These are phyloP conservation scores for Lanmaoa rubissima DNA, from an alignment of 768 basidiomycete species.

Conservation along the genomic window DNA sequence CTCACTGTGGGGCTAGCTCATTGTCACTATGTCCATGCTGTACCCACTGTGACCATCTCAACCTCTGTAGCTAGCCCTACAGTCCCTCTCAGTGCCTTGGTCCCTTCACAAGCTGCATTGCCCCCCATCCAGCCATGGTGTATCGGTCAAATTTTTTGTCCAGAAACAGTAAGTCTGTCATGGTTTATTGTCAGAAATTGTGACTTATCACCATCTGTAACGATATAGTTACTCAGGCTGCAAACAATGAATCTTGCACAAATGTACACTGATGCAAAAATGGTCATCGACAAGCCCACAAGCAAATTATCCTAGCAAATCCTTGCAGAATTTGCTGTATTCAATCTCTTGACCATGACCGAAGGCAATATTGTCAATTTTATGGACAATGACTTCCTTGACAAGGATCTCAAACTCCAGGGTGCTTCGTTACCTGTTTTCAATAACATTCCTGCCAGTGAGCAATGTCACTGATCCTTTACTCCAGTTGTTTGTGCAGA, in stretches of 20 bases:
- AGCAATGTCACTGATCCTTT: too few species aligned
- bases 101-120: too few species aligned
- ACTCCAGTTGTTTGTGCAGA: too few species aligned
- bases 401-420: conserved; percentile 83
- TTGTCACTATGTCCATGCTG: conserved; percentile 18
- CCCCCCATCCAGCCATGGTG: too few species aligned
- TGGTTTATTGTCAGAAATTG: too few species aligned
- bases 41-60: too few species aligned
- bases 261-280: conserved; percentile 79
- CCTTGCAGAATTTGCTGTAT: conserved; percentile 59
- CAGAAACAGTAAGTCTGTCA: too few species aligned
- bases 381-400: conserved; percentile 70
- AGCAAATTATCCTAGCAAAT: conserved; percentile 61
- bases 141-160: too few species aligned
- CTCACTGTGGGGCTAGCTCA: conserved; percentile 15
- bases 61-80: too few species aligned
- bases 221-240: conserved; percentile 58
- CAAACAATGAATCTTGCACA: conserved; percentile 83
- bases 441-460: conserved; percentile 63
- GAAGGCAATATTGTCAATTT: conserved; percentile 67
- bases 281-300: conserved; percentile 89
- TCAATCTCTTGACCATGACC: conserved; percentile 44
- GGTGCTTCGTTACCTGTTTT: conserved; percentile 62
- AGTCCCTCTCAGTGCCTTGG: too few species aligned
- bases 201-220: too few species aligned